Percentiles rank a stretch among this genome's conserved stretches.
Evolutionary conservation across 768 basidiomycete species (phyloP).

Genomic region (Lyophyllum semitale): DNA sequence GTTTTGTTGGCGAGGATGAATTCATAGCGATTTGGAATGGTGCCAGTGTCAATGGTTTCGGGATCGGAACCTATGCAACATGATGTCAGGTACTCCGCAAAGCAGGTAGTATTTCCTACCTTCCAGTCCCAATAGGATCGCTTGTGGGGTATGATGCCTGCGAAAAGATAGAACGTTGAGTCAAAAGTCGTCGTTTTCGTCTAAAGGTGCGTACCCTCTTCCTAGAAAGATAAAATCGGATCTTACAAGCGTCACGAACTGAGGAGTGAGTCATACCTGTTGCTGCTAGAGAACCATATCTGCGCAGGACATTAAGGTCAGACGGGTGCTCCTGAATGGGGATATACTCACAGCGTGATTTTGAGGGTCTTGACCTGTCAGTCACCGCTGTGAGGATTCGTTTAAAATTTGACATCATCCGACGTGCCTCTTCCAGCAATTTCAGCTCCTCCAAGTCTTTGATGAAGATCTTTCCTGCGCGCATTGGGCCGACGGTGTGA

Average conservation of each 20-base stretch:
- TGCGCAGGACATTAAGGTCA: conserved; percentile 26
- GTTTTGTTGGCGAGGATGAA: conserved; percentile 65
- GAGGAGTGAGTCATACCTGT: conserved; percentile 55
- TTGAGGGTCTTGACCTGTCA: conserved; percentile 76
- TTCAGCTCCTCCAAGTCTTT: conserved; percentile 67
- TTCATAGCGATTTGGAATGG: conserved; percentile 75
- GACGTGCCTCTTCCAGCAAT: conserved; percentile 65
- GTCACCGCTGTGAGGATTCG: not conserved
- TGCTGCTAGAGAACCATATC: conserved; percentile 91
- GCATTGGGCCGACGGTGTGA: conserved; percentile 69
- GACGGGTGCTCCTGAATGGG: not conserved
- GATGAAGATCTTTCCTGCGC: conserved; percentile 88
- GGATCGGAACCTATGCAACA: conserved; percentile 70
- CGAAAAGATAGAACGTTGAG: not conserved
- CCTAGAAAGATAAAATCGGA: conserved; percentile 39
- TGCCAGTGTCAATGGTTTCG: conserved; percentile 89
- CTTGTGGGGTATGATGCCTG: conserved; percentile 88
- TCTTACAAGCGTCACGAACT: conserved; percentile 1
- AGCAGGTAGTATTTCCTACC: conserved; percentile 31
- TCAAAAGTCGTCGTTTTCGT: not conserved
- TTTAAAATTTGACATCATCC: conserved; percentile 3
- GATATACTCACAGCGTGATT: conserved; percentile 67
- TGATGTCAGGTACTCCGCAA: not conserved
- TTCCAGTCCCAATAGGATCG: conserved; percentile 81
- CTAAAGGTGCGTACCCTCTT: conserved; percentile 60